Percentiles rank a stretch among this genome's conserved stretches.
Evolutionary conservation across 179 eudicot species (phyloP).

Genomic region (Drosera spatulata): DNA sequence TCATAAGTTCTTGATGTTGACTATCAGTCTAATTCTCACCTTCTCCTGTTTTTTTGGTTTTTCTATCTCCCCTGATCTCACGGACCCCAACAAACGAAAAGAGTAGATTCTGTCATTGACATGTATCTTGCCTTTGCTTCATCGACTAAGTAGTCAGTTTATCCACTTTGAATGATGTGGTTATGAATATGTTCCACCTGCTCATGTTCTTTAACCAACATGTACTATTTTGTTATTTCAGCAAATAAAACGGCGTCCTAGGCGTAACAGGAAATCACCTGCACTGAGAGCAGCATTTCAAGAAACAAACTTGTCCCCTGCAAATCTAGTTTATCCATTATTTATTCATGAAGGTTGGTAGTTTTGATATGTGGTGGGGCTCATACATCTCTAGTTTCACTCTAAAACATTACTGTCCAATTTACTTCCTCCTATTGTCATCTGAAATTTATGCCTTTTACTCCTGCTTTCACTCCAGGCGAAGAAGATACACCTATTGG

Average conservation of each 20-base stretch:
- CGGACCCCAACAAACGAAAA: too few relatives aligned
- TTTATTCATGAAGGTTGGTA: conserved; percentile 91
- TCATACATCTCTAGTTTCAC: not conserved
- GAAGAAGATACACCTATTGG: conserved; percentile 94
- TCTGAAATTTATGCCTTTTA: not conserved
- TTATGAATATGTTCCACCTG: not conserved
- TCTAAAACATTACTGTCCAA: not conserved
- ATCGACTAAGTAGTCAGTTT: too few relatives aligned
- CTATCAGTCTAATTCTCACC: too few relatives aligned
- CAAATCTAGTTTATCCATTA: conserved; percentile 89
- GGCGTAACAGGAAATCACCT: conserved; percentile 77
- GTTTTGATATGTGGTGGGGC: not conserved
- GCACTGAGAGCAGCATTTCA: conserved; percentile 75
- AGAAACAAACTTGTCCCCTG: conserved; percentile 76
- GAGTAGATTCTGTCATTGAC: too few relatives aligned
- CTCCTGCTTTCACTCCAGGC: conserved; percentile 28
- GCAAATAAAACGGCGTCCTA: conserved; percentile 65
- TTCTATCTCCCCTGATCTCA: too few relatives aligned
- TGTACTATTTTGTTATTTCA: conserved; percentile 13
- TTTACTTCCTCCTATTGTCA: not conserved
- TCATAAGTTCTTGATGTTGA: too few relatives aligned
- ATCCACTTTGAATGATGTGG: too few relatives aligned
- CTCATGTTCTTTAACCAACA: not conserved
- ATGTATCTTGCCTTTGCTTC: too few relatives aligned
- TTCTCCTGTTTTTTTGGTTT: too few relatives aligned